phyloP scores from a whole-genome alignment of 1,139 yeast genomes.

The Saccharomyces uvarum region DNA sequence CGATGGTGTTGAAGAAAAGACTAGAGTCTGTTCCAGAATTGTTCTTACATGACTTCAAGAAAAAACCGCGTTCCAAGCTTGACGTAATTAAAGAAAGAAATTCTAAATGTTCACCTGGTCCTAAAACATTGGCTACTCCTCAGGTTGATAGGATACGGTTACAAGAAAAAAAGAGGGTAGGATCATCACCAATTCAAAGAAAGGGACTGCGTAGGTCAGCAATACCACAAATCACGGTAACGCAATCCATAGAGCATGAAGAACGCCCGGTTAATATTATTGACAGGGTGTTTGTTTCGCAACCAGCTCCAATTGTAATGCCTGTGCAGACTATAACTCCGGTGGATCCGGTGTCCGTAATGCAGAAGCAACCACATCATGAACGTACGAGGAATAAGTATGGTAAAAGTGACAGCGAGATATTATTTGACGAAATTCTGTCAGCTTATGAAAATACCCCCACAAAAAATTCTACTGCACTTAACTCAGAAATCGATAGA shows the following conservation, averaged over 20 bases:
- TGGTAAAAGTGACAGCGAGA: conserved; percentile 16
- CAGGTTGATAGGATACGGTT: background rate
- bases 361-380: background rate
- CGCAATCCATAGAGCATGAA: background rate
- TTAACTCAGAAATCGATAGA: conserved; percentile 12
- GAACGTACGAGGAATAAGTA: background rate
- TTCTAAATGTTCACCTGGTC: background rate
- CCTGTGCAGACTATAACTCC: conserved; percentile 1
- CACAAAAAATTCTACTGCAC: conserved; percentile 1
- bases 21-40: conserved; percentile 30
- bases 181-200: background rate
- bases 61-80: conserved; percentile 1
- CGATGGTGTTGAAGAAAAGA: conserved; percentile 24
- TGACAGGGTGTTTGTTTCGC: conserved; percentile 1
- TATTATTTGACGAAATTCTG: conserved; percentile 24
- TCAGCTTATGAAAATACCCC: conserved; percentile 15
- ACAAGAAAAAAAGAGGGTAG: background rate
- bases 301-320: conserved; percentile 1
- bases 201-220: background rate
- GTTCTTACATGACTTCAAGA: conserved; percentile 21
- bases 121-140: background rate
- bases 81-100: conserved; percentile 3
- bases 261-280: background rate
- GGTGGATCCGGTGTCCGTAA: background rate
- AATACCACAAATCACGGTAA: background rate